Conservation (phyloP, 2,329 filamentous ascomycete genomes). For the Pseudogymnoascus sp. region DNA sequence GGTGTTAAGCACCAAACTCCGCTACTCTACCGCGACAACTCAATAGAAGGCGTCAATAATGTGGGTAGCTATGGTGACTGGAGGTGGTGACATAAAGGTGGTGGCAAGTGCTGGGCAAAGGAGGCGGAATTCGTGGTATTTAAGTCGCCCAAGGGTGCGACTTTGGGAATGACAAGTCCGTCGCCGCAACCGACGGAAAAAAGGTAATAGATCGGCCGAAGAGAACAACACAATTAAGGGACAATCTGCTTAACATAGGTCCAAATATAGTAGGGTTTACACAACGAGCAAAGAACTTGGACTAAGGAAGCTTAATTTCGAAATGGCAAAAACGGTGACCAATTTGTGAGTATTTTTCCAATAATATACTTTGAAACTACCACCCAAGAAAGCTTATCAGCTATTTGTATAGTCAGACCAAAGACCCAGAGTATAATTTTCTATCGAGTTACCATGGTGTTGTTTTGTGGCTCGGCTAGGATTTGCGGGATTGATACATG, state of each 20-base stretch:
- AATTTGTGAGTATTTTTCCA: background rate
- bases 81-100: no score
- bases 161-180: background rate
- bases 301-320: background rate
- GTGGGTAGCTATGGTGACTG: no score
- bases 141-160: background rate
- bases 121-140: background rate
- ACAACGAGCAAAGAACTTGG: background rate
- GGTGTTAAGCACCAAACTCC: no score
- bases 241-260: background rate
- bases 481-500: background rate
- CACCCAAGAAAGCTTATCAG: background rate
- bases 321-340: background rate
- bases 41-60: no score
- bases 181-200: background rate
- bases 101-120: no score
- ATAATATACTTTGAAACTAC: background rate
- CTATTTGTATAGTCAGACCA: background rate
- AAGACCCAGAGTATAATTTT: background rate
- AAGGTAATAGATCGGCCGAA: background rate
- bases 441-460: background rate
- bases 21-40: no score
- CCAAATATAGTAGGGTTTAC: background rate
- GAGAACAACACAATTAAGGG: background rate
- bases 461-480: background rate